phyloP scores from a whole-genome alignment of 805 yeast genomes.

The Kregervanrija delftensis region DNA sequence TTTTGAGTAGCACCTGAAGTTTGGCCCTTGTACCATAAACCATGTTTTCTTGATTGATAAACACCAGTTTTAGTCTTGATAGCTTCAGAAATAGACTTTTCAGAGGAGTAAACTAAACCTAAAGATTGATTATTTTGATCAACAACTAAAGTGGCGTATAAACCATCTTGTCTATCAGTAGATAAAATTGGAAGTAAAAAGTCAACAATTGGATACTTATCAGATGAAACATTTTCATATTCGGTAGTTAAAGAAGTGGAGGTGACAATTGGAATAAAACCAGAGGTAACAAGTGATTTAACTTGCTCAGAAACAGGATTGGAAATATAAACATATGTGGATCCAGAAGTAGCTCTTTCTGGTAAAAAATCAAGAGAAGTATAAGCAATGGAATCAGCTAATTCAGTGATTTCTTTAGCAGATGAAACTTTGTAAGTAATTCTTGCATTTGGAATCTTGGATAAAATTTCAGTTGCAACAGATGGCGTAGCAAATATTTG shows the following conservation, averaged over 20 bases:
- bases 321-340: conserved; percentile 1
- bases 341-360: conserved; percentile 1
- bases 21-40: conserved; percentile 93
- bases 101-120: conserved; percentile 88
- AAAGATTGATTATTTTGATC: conserved; percentile 63
- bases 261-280: conserved; percentile 31
- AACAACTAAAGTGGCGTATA: conserved; percentile 78
- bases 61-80: conserved; percentile 80
- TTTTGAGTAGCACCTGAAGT: conserved; percentile 95
- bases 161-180: conserved; percentile 83
- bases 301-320: conserved; percentile 12
- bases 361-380: neutral
- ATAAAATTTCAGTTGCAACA: conserved; percentile 15
- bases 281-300: conserved; percentile 22
- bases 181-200: conserved; percentile 46
- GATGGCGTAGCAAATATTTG: conserved; percentile 19
- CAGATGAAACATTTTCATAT: conserved; percentile 23
- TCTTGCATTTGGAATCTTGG: conserved; percentile 29
- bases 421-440: conserved; percentile 20
- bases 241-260: conserved; percentile 27
- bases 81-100: conserved; percentile 75
- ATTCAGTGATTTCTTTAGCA: conserved; percentile 11
- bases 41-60: conserved; percentile 87
- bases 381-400: conserved; percentile 17
- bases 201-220: conserved; percentile 27